These are phyloP conservation scores for Neostapfia colusana DNA, from an alignment of 176 grass and related monocot species.

Conservation along the genomic window DNA sequence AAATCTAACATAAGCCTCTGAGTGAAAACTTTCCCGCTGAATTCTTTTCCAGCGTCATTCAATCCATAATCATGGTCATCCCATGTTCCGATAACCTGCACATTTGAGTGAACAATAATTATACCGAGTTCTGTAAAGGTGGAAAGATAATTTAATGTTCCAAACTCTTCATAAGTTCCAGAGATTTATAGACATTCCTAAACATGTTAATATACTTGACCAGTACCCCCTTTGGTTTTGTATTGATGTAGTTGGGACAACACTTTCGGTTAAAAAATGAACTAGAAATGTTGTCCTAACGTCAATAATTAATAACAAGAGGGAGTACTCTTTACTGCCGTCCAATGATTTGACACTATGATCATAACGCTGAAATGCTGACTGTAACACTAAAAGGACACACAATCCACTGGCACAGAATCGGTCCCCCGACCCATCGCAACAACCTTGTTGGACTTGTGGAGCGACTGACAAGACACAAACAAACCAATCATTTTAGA, in stretches of 20 bases:
- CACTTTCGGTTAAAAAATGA: too few species aligned
- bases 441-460: slow-evolving; percentile 1
- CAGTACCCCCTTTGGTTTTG: too few species aligned
- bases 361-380: not conserved
- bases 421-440: not conserved
- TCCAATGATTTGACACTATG: not conserved
- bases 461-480: not conserved
- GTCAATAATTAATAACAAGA: too few species aligned
- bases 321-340: not conserved
- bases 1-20: slow-evolving; percentile 92
- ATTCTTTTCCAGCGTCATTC: slow-evolving; percentile 97
- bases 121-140: not conserved
- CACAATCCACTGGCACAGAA: slow-evolving; percentile 3
- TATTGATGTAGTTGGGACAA: too few species aligned
- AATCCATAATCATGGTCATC: slow-evolving; percentile 99
- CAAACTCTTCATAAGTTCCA: not conserved
- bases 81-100: slow-evolving; percentile 95
- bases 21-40: slow-evolving; percentile 52
- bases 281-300: too few species aligned
- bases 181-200: not conserved
- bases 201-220: not conserved
- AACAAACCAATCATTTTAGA: not conserved
- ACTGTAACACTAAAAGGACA: not conserved
- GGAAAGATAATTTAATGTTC: not conserved
- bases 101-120: slow-evolving; percentile 22